Evolutionary conservation across 1,284 basidiomycete species (phyloP), one percentile per base, ranked within the genome.

Genomic region (Ceratobasidium sp.): DNA sequence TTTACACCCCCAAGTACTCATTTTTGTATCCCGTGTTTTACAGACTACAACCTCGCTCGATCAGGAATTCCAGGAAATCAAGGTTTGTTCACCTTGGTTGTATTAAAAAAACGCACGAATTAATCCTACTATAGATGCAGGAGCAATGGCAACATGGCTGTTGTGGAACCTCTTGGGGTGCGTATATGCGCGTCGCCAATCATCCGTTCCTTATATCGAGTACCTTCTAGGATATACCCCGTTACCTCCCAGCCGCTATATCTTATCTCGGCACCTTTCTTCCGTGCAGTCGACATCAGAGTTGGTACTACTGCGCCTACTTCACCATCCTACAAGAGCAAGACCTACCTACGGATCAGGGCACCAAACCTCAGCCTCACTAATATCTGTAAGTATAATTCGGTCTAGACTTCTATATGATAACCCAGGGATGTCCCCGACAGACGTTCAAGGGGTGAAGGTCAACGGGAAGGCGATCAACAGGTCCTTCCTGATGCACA

Each of bases 111-210:
- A 26, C 10, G 2, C 5, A 21, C 23, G 57, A 10, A 6, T 48
- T 34, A 58, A 9, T 3, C 36, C 36, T 14, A 5, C 2, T 26
- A 23, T 26, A 58, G 65, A 58, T 26, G 53, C 65, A 26, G 50
- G 41, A 43, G 65, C 53, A 34, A 70, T 58, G 53, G 65, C 65
- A 6, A 70, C 65, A 57, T 70, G 65, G 65, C 41, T 70, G n/a
- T 18, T 70, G n/a, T 70, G 65, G 65, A 70, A 58, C 21, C 41
- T 70, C 28, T 30, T 70, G 18, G 53, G 53, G 65, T 70, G 41
- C 12, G 53, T 70, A 67, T 48, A 57, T 30, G 34, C 23, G 36
- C 16, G n/a, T 16, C 12, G 55, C 23, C n/a, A 18, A 23, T n/a
- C n/a, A 43, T 21, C n/a, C 9, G 4, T 30, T 9, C 18, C 32